Percentiles rank a stretch among this genome's conserved stretches.
Evolutionary conservation across 345 rosid genomes (phyloP).

Genomic region (Xanthoceras sorbifolium): DNA sequence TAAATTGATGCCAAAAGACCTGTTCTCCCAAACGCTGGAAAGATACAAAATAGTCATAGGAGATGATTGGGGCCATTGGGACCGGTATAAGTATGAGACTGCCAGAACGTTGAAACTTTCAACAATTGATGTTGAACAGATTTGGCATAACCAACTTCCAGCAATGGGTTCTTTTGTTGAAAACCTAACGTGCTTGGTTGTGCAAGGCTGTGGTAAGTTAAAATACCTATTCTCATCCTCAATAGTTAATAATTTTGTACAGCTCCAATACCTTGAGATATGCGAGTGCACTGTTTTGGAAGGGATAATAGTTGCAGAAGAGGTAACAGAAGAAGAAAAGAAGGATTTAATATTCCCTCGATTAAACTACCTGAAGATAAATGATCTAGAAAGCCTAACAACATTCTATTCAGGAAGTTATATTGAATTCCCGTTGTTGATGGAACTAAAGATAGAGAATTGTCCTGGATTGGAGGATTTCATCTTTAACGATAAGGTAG

Average conservation of each 20-base stretch:
- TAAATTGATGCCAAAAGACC: background rate
- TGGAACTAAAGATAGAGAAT: background rate
- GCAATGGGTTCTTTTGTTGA: background rate
- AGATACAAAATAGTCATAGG: conserved; percentile 27
- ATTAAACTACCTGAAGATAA: background rate
- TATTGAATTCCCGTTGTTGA: background rate
- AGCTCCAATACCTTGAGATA: conserved; percentile 20
- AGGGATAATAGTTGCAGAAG: background rate
- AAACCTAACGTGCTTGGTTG: conserved; percentile 2
- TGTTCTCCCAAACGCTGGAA: conserved; percentile 5
- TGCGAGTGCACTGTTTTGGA: conserved; percentile 4
- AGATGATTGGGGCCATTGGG: conserved; percentile 11
- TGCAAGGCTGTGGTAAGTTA: background rate
- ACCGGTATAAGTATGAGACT: background rate
- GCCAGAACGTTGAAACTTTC: conserved; percentile 15
- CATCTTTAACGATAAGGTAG: background rate
- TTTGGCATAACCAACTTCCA: background rate
- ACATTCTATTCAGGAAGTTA: background rate
- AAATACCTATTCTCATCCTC: background rate
- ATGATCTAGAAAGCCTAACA: background rate
- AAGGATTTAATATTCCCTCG: background rate
- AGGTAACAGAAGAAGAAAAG: background rate
- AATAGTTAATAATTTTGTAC: background rate
- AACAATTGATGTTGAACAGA: background rate
- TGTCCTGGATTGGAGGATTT: background rate